Evolutionary conservation across 2,329 filamentous ascomycete species (phyloP).

Genomic region (Chrysoporthe austroafricana): DNA sequence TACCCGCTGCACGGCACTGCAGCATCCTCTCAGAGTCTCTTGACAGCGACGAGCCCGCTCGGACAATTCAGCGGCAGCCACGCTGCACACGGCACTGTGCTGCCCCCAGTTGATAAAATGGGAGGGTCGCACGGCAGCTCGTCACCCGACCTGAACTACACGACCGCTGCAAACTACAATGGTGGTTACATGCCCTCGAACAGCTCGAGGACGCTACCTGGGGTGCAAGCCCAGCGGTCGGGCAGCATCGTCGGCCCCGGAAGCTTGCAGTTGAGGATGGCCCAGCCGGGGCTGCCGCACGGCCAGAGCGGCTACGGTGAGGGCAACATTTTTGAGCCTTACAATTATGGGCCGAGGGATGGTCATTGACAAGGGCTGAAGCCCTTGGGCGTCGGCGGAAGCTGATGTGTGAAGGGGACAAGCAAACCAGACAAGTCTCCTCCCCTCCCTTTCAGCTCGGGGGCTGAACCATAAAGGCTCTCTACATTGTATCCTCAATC

Average conservation of each 20-base stretch:
- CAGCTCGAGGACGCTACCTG: conserved; percentile 22
- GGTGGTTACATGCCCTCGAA: conserved; percentile 23
- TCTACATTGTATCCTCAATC: background rate
- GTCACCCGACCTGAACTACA: conserved; percentile 28
- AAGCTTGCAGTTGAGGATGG: conserved; percentile 22
- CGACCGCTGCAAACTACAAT: conserved; percentile 25
- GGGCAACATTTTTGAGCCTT: conserved; percentile 24
- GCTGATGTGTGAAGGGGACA: background rate
- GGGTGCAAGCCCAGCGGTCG: conserved; percentile 23
- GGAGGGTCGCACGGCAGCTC: conserved; percentile 23
- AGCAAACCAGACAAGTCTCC: background rate
- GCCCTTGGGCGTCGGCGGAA: background rate
- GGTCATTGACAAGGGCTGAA: conserved; percentile 16
- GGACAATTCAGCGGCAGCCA: conserved; percentile 26
- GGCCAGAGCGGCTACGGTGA: conserved; percentile 26
- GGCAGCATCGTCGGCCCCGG: conserved; percentile 17
- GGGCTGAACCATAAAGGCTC: background rate
- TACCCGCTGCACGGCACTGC: conserved; percentile 23
- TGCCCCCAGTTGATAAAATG: conserved; percentile 25
- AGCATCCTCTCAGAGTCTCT: conserved; percentile 20
- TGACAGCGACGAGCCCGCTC: conserved; percentile 23
- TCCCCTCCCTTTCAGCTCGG: background rate
- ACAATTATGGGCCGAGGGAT: conserved; percentile 25
- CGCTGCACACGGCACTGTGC: conserved; percentile 15
- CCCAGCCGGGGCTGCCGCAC: conserved; percentile 20